Conservation (phyloP, 306 rosid genomes). For the Dicorynia guianensis region DNA sequence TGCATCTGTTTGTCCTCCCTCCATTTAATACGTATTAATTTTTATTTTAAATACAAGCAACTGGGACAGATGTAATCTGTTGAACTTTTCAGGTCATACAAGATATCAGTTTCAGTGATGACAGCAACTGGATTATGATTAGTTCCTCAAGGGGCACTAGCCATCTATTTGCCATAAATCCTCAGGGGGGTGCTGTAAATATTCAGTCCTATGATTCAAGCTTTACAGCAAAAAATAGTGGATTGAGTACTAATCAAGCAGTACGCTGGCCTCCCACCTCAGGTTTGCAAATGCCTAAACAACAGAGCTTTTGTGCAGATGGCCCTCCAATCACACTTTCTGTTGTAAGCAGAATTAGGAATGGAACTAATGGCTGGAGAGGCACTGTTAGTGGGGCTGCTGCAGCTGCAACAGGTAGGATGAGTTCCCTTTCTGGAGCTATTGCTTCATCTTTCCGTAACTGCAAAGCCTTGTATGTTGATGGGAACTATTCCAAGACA, state of each 20-base stretch:
- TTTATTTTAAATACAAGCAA: constrained; percentile 9
- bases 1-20: constrained; percentile 2
- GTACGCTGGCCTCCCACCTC: constrained; percentile 53
- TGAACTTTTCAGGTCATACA: constrained; percentile 77
- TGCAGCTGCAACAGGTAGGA: constrained; percentile 88
- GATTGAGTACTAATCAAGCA: constrained; percentile 50
- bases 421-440: constrained; percentile 69
- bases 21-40: neutral
- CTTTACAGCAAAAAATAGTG: constrained; percentile 51
- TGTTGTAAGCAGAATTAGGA: constrained; percentile 82
- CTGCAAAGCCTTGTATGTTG: constrained; percentile 56
- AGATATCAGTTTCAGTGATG: constrained; percentile 91
- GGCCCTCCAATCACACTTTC: constrained; percentile 84
- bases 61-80: constrained; percentile 18
- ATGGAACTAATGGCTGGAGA: constrained; percentile 86
- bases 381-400: constrained; percentile 95
- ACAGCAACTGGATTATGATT: constrained; percentile 98
- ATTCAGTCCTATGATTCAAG: constrained; percentile 61
- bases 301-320: constrained; percentile 53
- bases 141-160: constrained; percentile 97
- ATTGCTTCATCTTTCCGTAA: constrained; percentile 81
- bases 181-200: constrained; percentile 78
- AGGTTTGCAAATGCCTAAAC: constrained; percentile 57
- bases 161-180: constrained; percentile 94
- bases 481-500: constrained; percentile 59